phyloP scores from a whole-genome alignment of 768 basidiomycete genomes.

The Serendipita sp. region DNA sequence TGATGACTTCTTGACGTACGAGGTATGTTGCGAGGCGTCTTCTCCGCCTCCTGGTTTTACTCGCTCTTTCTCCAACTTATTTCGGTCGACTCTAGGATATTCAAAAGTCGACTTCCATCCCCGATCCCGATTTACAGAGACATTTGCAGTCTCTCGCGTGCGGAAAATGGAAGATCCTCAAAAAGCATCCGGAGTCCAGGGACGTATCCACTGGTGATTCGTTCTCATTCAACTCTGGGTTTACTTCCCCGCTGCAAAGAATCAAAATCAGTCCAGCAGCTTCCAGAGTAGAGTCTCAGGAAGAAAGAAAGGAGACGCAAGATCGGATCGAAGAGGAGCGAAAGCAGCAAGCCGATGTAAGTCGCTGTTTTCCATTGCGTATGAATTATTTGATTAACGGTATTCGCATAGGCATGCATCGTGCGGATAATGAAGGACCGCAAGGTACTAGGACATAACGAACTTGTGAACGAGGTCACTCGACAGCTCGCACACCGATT shows the following conservation, averaged over 20 bases:
- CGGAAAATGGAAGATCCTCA: constrained; percentile 82
- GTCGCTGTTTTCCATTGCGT: constrained; percentile 15
- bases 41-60: too few species aligned
- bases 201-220: constrained; percentile 62
- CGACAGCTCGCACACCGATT: constrained; percentile 74
- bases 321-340: constrained; percentile 87
- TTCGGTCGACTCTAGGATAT: constrained; percentile 52
- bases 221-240: constrained; percentile 80
- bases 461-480: constrained; percentile 81
- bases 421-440: constrained; percentile 96
- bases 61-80: too few species aligned
- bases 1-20: constrained; percentile 58
- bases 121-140: constrained; percentile 68
- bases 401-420: constrained; percentile 72
- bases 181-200: constrained; percentile 77
- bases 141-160: constrained; percentile 92
- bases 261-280: constrained; percentile 89
- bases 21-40: too few species aligned
- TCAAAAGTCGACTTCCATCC: constrained; percentile 54
- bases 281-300: constrained; percentile 68
- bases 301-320: constrained; percentile 82
- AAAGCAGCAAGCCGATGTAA: constrained; percentile 74
- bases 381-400: neutral
- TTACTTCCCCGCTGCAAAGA: constrained; percentile 66
- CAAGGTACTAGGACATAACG: constrained; percentile 76